Evolutionary conservation across 1,139 yeast species (phyloP).

Genomic region (Zhuliangozyma blackwelliae): DNA sequence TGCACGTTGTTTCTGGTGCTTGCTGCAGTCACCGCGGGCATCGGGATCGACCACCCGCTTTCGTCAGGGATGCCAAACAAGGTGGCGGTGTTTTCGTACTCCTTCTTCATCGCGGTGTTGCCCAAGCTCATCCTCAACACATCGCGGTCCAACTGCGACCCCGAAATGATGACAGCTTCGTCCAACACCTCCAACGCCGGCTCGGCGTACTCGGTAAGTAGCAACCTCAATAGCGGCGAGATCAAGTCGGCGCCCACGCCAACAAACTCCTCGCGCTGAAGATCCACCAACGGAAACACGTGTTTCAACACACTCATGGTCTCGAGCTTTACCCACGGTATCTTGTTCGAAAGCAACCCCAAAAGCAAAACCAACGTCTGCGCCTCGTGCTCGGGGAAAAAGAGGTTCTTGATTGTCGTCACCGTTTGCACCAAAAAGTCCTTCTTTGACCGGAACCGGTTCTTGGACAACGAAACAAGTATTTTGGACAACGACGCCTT

Average conservation of each 20-base stretch:
- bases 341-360: conserved; percentile 74
- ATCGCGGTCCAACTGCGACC: conserved; percentile 86
- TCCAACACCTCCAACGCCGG: conserved; percentile 87
- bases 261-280: conserved; percentile 72
- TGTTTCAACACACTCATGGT: conserved; percentile 71
- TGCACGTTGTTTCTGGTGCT: conserved; percentile 90
- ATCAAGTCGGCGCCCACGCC: conserved; percentile 95
- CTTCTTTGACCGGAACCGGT: conserved; percentile 78
- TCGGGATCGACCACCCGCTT: conserved; percentile 97
- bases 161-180: conserved; percentile 79
- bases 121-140: conserved; percentile 90
- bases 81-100: conserved; percentile 82
- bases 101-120: conserved; percentile 69
- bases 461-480: conserved; percentile 69
- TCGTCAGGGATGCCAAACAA: conserved; percentile 94
- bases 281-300: conserved; percentile 72
- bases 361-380: conserved; percentile 69
- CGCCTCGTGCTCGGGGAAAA: conserved; percentile 74
- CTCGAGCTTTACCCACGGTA: conserved; percentile 75
- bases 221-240: conserved; percentile 77
- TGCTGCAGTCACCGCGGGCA: conserved; percentile 88
- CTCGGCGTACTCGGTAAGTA: conserved; percentile 84
- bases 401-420: conserved; percentile 58
- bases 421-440: conserved; percentile 84
- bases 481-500: conserved; percentile 67